Conservation (phyloP, 768 basidiomycete species). For the Russula sp. region DNA sequence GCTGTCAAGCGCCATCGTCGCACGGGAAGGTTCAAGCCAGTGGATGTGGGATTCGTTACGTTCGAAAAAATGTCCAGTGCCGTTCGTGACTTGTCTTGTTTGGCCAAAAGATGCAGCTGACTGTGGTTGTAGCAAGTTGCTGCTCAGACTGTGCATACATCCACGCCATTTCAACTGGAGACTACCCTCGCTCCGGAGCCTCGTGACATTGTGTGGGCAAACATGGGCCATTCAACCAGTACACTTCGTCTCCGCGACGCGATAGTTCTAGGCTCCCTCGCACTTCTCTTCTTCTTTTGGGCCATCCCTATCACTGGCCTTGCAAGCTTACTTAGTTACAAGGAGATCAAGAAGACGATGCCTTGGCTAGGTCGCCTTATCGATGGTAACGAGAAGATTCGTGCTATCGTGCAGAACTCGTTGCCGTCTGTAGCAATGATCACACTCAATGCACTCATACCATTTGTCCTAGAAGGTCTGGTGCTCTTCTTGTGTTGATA, state of each 20-base stretch:
- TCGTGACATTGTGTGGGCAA: conserved; percentile 92
- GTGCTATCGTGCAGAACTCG: conserved; percentile 91
- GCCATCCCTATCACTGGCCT: conserved; percentile 83
- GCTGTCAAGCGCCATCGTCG: conserved; percentile 68
- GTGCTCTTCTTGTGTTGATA: not conserved
- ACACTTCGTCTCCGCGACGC: conserved; percentile 60
- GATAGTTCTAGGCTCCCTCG: conserved; percentile 64
- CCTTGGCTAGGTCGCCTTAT: conserved; percentile 87
- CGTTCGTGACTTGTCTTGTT: conserved; percentile 38
- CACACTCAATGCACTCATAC: conserved; percentile 79
- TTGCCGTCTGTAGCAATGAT: conserved; percentile 89
- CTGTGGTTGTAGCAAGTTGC: conserved; percentile 65
- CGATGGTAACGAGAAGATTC: conserved; percentile 70
- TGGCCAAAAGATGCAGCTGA: not conserved
- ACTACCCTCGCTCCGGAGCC: conserved; percentile 88
- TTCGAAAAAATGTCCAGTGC: conserved; percentile 95
- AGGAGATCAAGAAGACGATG: conserved; percentile 85
- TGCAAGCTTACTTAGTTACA: conserved; percentile 82
- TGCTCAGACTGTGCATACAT: conserved; percentile 73
- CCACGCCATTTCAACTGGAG: conserved; percentile 55
- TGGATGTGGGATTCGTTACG: conserved; percentile 87
- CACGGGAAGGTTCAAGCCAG: conserved; percentile 70
- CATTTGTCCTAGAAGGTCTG: conserved; percentile 82
- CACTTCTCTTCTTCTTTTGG: conserved; percentile 84
- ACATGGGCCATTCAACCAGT: conserved; percentile 62